Evolutionary conservation across 2,329 filamentous ascomycete species (phyloP).

Genomic region (Exophiala spinifera): DNA sequence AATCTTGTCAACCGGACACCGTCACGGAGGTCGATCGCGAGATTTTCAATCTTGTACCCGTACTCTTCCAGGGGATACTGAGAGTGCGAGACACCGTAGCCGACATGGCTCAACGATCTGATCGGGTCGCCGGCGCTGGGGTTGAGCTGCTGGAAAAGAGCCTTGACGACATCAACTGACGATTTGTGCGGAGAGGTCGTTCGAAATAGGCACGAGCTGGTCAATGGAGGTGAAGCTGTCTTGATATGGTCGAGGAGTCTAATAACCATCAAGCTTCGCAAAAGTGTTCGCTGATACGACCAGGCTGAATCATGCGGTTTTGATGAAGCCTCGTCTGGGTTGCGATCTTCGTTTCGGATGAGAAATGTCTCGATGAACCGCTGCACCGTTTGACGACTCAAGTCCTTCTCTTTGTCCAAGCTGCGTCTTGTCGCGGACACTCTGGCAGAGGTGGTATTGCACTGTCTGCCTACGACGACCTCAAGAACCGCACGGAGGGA

Average conservation of each 20-base stretch:
- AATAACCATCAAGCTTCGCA: constrained; percentile 60
- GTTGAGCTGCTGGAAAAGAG: constrained; percentile 52
- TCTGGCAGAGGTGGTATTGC: background rate
- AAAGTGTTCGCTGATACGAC: constrained; percentile 55
- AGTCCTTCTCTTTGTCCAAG: background rate
- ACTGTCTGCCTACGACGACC: constrained; percentile 54
- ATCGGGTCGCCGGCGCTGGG: constrained; percentile 58
- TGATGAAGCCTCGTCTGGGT: constrained; percentile 30
- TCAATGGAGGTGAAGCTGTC: constrained; percentile 29
- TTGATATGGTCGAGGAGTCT: constrained; percentile 58
- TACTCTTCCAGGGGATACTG: constrained; percentile 60
- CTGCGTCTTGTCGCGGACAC: constrained; percentile 4
- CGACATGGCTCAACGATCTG: constrained; percentile 54
- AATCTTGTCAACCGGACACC: constrained; percentile 59
- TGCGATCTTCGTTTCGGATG: constrained; percentile 51
- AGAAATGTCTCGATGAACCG: constrained; percentile 57
- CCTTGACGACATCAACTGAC: constrained; percentile 52
- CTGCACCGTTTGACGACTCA: constrained; percentile 37
- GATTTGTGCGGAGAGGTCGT: constrained; percentile 54
- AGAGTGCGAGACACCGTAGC: constrained; percentile 53
- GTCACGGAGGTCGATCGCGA: constrained; percentile 61
- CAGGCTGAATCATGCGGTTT: constrained; percentile 35
- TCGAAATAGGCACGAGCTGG: constrained; percentile 49
- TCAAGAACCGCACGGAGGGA: constrained; percentile 55
- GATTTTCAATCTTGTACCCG: constrained; percentile 55